Evolutionary conservation across 768 basidiomycete genomes (phyloP).

Genomic region (Hygrocybe punicea): DNA sequence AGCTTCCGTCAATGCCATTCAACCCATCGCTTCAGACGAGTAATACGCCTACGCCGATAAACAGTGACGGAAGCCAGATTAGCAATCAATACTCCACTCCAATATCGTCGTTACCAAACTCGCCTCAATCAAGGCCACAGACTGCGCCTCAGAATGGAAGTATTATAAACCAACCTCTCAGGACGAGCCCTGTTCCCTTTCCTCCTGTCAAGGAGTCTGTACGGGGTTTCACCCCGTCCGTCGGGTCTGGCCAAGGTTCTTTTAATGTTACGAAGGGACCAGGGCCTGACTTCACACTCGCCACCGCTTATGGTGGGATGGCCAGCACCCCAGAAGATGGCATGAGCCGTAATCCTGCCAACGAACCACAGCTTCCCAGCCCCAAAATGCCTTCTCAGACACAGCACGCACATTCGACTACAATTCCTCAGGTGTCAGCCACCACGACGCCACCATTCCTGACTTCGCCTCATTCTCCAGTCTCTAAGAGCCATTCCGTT

Average conservation of each 20-base stretch:
- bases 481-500: background rate
- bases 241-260: too few species aligned
- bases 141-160: background rate
- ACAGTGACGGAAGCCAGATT: constrained; percentile 7
- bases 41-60: constrained; percentile 24
- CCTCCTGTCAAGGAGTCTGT: background rate
- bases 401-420: too few species aligned
- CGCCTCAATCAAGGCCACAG: background rate
- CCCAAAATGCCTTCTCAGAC: too few species aligned
- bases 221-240: too few species aligned
- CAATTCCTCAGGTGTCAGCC: too few species aligned
- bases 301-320: too few species aligned
- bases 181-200: background rate
- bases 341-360: too few species aligned
- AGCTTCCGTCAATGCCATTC: constrained; percentile 62
- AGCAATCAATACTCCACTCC: constrained; percentile 15
- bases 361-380: too few species aligned
- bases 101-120: constrained; percentile 18
- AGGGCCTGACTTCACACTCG: too few species aligned
- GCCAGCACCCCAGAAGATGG: too few species aligned
- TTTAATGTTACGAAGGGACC: too few species aligned
- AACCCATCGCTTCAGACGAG: constrained; percentile 21
- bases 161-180: background rate
- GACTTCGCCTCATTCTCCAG: background rate
- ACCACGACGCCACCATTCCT: background rate